Evolutionary conservation across 768 basidiomycete species (phyloP), one percentile per base, ranked within the genome.

Genomic region (Russula sp.): DNA sequence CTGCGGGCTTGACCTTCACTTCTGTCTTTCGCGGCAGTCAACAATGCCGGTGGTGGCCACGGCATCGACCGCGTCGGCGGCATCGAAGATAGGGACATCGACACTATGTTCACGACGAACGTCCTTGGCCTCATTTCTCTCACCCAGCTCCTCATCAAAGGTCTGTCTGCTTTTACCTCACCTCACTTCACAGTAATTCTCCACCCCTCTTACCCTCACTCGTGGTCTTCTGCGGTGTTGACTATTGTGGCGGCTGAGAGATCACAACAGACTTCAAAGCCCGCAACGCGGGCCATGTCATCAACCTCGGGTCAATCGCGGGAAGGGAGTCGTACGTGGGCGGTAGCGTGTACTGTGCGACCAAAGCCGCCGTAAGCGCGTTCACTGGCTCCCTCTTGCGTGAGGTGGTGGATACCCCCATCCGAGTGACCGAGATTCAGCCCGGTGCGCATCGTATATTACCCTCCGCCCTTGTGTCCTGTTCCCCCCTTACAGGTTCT

Each of bases 271-370:
- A 72, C 42, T 73, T 68, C 59, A 68, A 64, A 51, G 63, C 69
- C 42, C 35, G 59, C 48, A 83, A 87, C 69, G 75, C 83, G 5
- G 91, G 93, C 0, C 93, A 95, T 76, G 78, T 99, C 67, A 98
- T 99, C 76, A 96, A 97, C 73, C 77, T 99, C 53, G 95, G 97
- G 8, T 96, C 93, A 11, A 83, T 99, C 60, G 95, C 97, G 13
- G 94, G 73, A 20, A 69, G 72, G 49, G 74, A 75, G 48, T 72
- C 96, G 5, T 98, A 98, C 70, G 83, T 85, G 13, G 95, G 94
- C 34, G 97, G 95, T 8, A 81, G 87, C 65, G 89, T 98, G 67
- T 98, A 97, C 74, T 91, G 87, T 63, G 96, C 96, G 5, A 95
- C 94, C 14, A 93, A 93, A 69, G 80, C 83, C 66, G 91, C 90